A percentile compares a stretch with the other conserved stretches of the same genome.
Conservation (phyloP, 73 alveolate genomes). For the Symbiodinium pilosum region DNA sequence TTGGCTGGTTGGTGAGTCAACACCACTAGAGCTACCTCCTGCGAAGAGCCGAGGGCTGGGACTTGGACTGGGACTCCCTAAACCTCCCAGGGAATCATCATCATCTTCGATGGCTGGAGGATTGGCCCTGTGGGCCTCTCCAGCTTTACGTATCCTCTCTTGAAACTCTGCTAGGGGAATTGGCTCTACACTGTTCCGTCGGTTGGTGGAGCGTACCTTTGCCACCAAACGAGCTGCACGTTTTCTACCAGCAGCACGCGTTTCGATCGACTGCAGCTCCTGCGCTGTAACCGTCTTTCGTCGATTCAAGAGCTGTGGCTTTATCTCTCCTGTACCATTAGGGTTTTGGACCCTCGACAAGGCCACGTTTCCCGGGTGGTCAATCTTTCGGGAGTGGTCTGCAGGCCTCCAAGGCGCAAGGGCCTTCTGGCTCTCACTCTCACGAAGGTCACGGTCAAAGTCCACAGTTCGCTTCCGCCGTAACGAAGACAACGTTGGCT, state of each 20-base stretch:
- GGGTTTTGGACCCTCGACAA: conserved; percentile 20
- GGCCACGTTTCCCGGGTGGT: conserved; percentile 64
- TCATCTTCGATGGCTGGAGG: too few relatives aligned
- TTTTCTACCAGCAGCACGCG: conserved; percentile 53
- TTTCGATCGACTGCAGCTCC: conserved; percentile 9
- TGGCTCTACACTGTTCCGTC: conserved; percentile 51
- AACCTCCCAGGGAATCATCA: too few relatives aligned
- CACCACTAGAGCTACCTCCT: too few relatives aligned
- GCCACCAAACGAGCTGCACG: conserved; percentile 30
- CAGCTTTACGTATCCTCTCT: conserved; percentile 66
- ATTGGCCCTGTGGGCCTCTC: conserved; percentile 49
- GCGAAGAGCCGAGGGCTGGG: too few relatives aligned
- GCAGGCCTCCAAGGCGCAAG: conserved; percentile 61
- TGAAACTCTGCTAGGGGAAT: conserved; percentile 37
- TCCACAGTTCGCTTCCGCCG: conserved; percentile 63
- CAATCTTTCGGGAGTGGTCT: neutral
- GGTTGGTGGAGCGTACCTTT: conserved; percentile 15
- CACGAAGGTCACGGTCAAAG: neutral
- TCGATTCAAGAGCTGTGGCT: neutral
- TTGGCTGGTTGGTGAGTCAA: neutral
- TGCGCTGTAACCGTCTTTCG: conserved; percentile 57
- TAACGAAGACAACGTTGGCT: conserved; percentile 45
- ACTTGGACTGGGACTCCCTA: too few relatives aligned
- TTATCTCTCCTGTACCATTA: neutral
- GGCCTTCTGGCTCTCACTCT: neutral